Base-by-base conservation (phyloP, 805 yeast species). In the Metschnikowia baotianmanensis region DNA sequence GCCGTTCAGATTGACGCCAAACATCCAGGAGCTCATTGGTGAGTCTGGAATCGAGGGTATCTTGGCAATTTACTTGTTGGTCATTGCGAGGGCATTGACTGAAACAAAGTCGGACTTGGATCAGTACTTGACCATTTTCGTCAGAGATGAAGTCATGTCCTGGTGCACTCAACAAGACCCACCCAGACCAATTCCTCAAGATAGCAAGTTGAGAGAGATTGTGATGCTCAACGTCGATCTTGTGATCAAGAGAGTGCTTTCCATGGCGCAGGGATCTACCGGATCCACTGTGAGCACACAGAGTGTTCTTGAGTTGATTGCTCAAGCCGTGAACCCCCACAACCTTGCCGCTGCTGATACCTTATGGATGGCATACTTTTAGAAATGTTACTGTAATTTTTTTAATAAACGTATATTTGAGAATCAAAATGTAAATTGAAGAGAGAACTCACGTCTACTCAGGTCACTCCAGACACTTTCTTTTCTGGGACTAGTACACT, bases 1-100 rank as follows among this genome's bases (percentile, higher is more conserved):
- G 36, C 98, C 99, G 32, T 93, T 93, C 75, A 76, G 99, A 57
- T 73, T 93, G 56, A 91, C 99, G 5, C 99, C 99, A 16, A 93
- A 95, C 58, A 78, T 95, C 41, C 99, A 93, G 61, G 82, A 83
- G 50, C 72, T 93, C 57, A 88, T 93, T 68, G 98, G 99, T 35
- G 95, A 90, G 45, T 80, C 90, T n/a, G 87, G 89, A 5, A 67
- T 89, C 54, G 99, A 93, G 62, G 99, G 99, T 36, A 73, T 95
- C 13, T 78, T 89, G 48, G 81, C 97, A 2, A 88, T 88, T 44
- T 80, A 89, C 51, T 71, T 93, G 34, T 79, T 90, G 72, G 76
- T 82, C 18, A 86, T 91, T 57, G 93, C 97, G 1, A 78, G 87
- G 56, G 90, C 96, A 5, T 71, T 95, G 47, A 76, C 91, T 8